A percentile compares a stretch with the other conserved stretches of the same genome.
These are phyloP conservation scores for Nakataea oryzae DNA, from an alignment of 2,329 filamentous ascomycete species.

Conservation along the genomic window DNA sequence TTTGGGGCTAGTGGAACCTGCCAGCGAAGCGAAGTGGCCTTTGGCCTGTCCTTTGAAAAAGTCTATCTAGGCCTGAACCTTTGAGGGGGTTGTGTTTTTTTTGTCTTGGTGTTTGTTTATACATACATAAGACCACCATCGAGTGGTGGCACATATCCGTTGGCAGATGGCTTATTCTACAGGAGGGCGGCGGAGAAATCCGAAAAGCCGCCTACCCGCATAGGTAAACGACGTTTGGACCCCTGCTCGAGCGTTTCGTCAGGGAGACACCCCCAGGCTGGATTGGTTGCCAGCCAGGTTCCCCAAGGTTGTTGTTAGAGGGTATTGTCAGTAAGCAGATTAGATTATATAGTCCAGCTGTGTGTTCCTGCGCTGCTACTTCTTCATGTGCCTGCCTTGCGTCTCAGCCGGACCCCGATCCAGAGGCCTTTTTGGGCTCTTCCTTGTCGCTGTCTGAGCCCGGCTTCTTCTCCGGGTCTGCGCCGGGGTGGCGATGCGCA, in stretches of 20 bases:
- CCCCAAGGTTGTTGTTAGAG: too few relatives aligned
- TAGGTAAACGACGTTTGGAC: neutral
- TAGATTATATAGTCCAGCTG: neutral
- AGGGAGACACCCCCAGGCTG: too few relatives aligned
- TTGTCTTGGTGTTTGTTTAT: too few relatives aligned
- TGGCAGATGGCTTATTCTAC: neutral
- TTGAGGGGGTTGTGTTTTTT: neutral
- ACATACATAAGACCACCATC: neutral
- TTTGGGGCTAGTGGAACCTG: neutral
- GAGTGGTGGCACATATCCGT: neutral
- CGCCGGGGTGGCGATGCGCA: slow-evolving; percentile 25
- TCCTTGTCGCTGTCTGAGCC: slow-evolving; percentile 7
- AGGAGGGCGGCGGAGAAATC: neutral
- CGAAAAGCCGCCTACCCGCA: too few relatives aligned
- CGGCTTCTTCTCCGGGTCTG: slow-evolving; percentile 4
- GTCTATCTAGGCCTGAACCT: neutral
- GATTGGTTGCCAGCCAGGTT: too few relatives aligned
- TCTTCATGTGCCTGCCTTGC: neutral
- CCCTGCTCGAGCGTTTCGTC: neutral
- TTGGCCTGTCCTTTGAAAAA: neutral
- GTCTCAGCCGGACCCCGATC: slow-evolving; percentile 19
- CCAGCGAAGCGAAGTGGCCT: neutral
- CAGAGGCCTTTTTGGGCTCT: slow-evolving; percentile 19
- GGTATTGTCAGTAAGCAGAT: neutral
- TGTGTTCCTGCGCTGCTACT: too few relatives aligned